Conservation (phyloP, 352 stramenopile species). For the Elongisporangium undulatum region DNA sequence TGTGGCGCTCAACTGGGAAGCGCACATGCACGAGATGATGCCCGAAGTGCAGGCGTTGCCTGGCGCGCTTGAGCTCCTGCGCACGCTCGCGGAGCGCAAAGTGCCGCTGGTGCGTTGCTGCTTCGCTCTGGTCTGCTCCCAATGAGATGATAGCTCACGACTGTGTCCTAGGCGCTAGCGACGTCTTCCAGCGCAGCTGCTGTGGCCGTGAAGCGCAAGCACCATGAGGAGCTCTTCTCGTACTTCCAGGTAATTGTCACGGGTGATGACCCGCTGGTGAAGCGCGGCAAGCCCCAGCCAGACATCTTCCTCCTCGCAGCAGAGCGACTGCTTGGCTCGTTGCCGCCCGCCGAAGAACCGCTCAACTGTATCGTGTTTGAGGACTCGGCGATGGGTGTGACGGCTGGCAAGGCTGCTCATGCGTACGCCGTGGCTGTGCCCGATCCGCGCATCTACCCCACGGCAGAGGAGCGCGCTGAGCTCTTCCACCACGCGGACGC, state of each 20-base stretch:
- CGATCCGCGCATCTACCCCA: slow-evolving; percentile 59
- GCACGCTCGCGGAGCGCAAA: slow-evolving; percentile 35
- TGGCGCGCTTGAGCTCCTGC: slow-evolving; percentile 43
- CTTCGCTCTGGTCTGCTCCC: neutral
- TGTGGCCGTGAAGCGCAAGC: slow-evolving; percentile 57
- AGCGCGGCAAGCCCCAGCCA: slow-evolving; percentile 64
- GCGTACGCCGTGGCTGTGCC: slow-evolving; percentile 76
- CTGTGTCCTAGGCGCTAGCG: slow-evolving; percentile 32
- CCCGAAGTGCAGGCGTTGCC: slow-evolving; percentile 46
- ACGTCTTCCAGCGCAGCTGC: slow-evolving; percentile 67
- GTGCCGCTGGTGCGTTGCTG: slow-evolving; percentile 30
- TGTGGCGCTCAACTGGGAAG: slow-evolving; percentile 59
- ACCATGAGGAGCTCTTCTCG: slow-evolving; percentile 70
- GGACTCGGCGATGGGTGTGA: slow-evolving; percentile 67
- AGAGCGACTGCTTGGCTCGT: slow-evolving; percentile 37
- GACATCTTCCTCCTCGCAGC: slow-evolving; percentile 78
- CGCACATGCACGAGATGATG: slow-evolving; percentile 54
- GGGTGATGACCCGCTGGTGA: slow-evolving; percentile 67
- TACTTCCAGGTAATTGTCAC: slow-evolving; percentile 73
- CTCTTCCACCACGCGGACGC: slow-evolving; percentile 59
- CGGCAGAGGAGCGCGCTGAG: slow-evolving; percentile 28
- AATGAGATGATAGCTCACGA: neutral
- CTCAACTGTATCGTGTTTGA: slow-evolving; percentile 65
- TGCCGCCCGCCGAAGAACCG: slow-evolving; percentile 5
- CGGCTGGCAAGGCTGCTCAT: slow-evolving; percentile 47